Evolutionary conservation across 2,329 filamentous ascomycete species (phyloP).

Genomic region (Pseudogymnoascus verrucosus): DNA sequence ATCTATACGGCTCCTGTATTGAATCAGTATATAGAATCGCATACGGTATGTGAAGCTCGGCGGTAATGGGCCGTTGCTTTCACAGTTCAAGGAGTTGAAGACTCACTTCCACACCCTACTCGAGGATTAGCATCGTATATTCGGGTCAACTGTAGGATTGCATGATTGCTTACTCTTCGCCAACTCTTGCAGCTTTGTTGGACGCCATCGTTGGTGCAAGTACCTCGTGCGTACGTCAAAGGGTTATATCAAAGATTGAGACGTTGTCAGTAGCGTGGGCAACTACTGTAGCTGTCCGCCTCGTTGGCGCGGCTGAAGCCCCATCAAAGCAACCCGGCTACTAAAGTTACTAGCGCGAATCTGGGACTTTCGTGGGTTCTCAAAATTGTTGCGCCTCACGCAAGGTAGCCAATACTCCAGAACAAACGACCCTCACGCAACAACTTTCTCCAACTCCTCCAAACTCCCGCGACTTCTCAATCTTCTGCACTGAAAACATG

Average conservation of each 20-base stretch:
- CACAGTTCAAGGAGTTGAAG: conserved; percentile 5
- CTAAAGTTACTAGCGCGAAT: conserved; percentile 6
- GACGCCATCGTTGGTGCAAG: conserved; percentile 39
- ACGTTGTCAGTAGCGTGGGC: conserved; percentile 4
- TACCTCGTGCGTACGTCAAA: conserved; percentile 2
- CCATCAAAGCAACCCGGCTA: background rate
- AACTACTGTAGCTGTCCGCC: conserved; percentile 4
- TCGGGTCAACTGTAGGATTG: conserved; percentile 15
- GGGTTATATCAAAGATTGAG: background rate
- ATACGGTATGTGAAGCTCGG: background rate
- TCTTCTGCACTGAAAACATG: conserved; percentile 45
- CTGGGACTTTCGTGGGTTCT: conserved; percentile 6
- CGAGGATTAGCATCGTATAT: conserved; percentile 18
- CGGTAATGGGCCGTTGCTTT: background rate
- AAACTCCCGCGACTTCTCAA: background rate
- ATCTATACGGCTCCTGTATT: conserved; percentile 75
- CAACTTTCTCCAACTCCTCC: background rate
- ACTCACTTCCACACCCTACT: conserved; percentile 32
- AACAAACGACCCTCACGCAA: conserved; percentile 6
- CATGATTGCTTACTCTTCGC: conserved; percentile 61
- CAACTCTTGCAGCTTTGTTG: conserved; percentile 59
- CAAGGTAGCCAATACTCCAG: background rate
- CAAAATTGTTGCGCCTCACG: conserved; percentile 7
- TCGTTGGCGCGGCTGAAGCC: conserved; percentile 10
- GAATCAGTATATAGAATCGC: conserved; percentile 24